Conservation (phyloP, 1,284 basidiomycete genomes). For the Sporisorium reilianum region DNA sequence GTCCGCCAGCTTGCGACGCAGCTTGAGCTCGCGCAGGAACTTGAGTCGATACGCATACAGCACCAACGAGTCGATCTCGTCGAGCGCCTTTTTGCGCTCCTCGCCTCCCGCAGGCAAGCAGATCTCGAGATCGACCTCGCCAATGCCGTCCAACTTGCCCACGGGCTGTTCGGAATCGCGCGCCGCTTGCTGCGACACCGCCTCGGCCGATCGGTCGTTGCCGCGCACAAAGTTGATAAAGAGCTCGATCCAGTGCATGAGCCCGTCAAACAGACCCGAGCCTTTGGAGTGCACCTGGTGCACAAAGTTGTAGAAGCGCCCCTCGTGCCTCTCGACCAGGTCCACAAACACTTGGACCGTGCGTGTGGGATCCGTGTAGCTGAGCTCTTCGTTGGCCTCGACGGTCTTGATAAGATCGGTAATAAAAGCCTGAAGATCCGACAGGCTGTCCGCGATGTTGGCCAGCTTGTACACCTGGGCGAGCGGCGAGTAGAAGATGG, state of each 20-base stretch:
- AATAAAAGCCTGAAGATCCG: constrained; percentile 92
- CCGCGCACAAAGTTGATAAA: constrained; percentile 93
- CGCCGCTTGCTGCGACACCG: constrained; percentile 71
- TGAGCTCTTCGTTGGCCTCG: constrained; percentile 86
- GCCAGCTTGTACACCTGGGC: constrained; percentile 98
- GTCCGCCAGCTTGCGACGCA: constrained; percentile 58
- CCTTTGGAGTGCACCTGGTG: constrained; percentile 99
- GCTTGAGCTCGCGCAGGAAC: constrained; percentile 64
- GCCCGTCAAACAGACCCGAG: constrained; percentile 88
- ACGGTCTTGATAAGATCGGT: constrained; percentile 96
- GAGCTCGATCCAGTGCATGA: constrained; percentile 97
- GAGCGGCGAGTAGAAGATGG: constrained; percentile 98
- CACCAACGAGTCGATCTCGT: constrained; percentile 65
- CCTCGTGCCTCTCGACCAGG: constrained; percentile 92
- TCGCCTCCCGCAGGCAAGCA: constrained; percentile 62
- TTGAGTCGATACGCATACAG: constrained; percentile 66
- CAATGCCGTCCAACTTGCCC: constrained; percentile 49
- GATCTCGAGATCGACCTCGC: constrained; percentile 62
- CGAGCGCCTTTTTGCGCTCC: constrained; percentile 53
- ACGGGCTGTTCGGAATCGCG: constrained; percentile 5
- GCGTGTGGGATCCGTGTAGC: constrained; percentile 83
- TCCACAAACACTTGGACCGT: constrained; percentile 95
- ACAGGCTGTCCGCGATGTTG: constrained; percentile 92
- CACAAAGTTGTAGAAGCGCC: constrained; percentile 94
- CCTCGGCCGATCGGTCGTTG: constrained; percentile 75